A percentile compares a stretch with the other conserved stretches of the same genome.
Conservation (phyloP, 2,329 filamentous ascomycete genomes). For the Xylaria sp. region DNA sequence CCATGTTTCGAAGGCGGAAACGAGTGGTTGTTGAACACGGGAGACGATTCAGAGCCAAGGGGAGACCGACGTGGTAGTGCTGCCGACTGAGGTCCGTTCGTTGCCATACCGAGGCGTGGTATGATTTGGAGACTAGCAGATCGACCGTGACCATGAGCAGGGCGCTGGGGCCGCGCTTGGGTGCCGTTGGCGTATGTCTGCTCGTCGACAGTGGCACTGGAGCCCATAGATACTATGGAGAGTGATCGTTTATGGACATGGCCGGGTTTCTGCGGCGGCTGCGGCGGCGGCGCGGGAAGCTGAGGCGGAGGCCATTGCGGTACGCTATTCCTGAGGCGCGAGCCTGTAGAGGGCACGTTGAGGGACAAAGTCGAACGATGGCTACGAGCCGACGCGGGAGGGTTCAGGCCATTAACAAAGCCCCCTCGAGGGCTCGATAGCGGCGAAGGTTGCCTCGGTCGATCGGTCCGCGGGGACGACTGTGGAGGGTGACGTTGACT, state of each 20-base stretch:
- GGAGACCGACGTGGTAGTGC: conserved; percentile 55
- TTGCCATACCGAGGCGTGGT: conserved; percentile 59
- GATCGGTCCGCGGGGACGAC: conserved; percentile 50
- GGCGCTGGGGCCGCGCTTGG: conserved; percentile 59
- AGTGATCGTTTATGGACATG: conserved; percentile 79
- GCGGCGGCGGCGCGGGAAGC: conserved; percentile 37
- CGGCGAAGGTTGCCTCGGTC: conserved; percentile 56
- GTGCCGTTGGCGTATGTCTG: conserved; percentile 57
- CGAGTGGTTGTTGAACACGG: conserved; percentile 64
- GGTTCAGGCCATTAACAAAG: conserved; percentile 58
- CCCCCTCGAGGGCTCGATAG: conserved; percentile 56
- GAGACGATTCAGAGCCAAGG: conserved; percentile 59
- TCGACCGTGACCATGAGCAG: conserved; percentile 74
- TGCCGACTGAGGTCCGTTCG: conserved; percentile 59
- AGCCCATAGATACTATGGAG: conserved; percentile 83
- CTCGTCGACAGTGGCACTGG: conserved; percentile 60
- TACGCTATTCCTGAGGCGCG: conserved; percentile 59
- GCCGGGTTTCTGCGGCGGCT: conserved; percentile 51
- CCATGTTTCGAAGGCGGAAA: conserved; percentile 63
- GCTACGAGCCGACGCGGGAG: conserved; percentile 61
- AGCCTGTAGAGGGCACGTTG: conserved; percentile 60
- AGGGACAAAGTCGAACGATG: conserved; percentile 77
- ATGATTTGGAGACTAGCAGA: conserved; percentile 85
- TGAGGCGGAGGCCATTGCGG: conserved; percentile 57
- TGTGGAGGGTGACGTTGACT: conserved; percentile 43